Conservation (phyloP, 768 basidiomycete species). For the Calocybe indica region DNA sequence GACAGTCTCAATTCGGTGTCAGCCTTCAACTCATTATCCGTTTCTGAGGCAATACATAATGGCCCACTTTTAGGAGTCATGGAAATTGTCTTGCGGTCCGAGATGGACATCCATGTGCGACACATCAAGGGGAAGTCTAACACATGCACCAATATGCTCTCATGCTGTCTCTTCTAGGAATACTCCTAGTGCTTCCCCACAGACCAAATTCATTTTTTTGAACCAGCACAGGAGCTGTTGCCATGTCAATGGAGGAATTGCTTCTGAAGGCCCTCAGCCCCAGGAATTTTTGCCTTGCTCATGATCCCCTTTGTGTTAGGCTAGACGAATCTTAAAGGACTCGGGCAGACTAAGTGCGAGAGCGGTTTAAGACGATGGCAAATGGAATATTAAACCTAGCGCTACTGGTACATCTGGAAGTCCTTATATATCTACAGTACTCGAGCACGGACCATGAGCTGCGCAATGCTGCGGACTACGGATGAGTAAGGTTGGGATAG, state of each 20-base stretch:
- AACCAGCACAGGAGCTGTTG: constrained; percentile 11
- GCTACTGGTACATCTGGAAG: no score
- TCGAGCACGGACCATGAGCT: no score
- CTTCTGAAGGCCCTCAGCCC: constrained; percentile 12
- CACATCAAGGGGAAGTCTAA: constrained; percentile 13
- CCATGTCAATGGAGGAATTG: constrained; percentile 12
- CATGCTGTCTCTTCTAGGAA: constrained; percentile 10
- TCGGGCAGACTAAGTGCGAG: no score
- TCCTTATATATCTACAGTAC: no score
- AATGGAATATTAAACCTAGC: no score
- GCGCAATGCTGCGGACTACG: no score
- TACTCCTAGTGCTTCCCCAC: constrained; percentile 9
- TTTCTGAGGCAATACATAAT: background rate
- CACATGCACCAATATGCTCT: constrained; percentile 11
- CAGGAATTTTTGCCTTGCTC: background rate
- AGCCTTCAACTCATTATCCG: constrained; percentile 6
- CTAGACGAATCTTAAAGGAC: no score
- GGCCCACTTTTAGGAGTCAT: constrained; percentile 4
- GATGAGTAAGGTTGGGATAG: no score
- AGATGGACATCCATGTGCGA: constrained; percentile 18
- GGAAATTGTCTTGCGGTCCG: constrained; percentile 9
- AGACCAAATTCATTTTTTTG: constrained; percentile 10
- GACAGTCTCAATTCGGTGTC: constrained; percentile 13
- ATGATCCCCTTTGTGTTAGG: constrained; percentile 6
- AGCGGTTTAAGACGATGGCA: no score